Base-by-base conservation (phyloP, 352 stramenopile species). In the Pythium coloratum region DNA sequence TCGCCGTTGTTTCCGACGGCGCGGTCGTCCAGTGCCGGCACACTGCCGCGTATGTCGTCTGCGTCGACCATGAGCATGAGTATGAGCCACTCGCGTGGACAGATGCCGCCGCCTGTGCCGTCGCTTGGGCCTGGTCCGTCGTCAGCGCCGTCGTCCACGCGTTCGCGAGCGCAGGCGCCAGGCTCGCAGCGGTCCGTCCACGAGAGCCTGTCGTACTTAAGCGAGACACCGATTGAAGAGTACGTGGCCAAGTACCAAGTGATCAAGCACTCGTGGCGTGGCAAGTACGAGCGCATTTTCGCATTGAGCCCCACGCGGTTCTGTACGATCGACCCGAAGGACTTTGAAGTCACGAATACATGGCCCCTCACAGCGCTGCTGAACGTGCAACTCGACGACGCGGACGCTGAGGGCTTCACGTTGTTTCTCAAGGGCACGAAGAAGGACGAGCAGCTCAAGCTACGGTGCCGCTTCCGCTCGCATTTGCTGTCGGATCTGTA, bases 291-390 rank as follows among this genome's bases (percentile, higher is more conserved):
- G 62, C 86, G 88, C 67, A 93, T 96, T 54, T 73, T 96, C 26
- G 86, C 86, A n/a, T 64, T 96, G 12, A 78, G 76, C 0, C 84
- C 86, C 24, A 92, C 84, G 49, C 82, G 86, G 59, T 93, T 96
- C 60, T 92, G 80, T 65, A 96, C 88, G 59, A 90, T 96, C 59
- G 86, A 96, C 67, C 88, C 86, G 26, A 82, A 88, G 38, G 84
- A 94, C 70, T 95, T 94, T 67, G 88, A 95, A 64, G 81, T 96
- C 12, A 96, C 88, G 49, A 96, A 96, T 64, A 92, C 86, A 46
- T 96, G 88, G 88, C 83, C 84, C 5, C 73, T 92, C 18, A 78
- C 75, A 32, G 72, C 81, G 30, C 68, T 95, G 6, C 55, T 82
- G 1, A 73, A 66, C 62, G 74, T 94, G 55, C 75, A 68, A 18